Conservation (phyloP, 192 early-diverging fungal genomes). For the Entomortierella lignicola region DNA sequence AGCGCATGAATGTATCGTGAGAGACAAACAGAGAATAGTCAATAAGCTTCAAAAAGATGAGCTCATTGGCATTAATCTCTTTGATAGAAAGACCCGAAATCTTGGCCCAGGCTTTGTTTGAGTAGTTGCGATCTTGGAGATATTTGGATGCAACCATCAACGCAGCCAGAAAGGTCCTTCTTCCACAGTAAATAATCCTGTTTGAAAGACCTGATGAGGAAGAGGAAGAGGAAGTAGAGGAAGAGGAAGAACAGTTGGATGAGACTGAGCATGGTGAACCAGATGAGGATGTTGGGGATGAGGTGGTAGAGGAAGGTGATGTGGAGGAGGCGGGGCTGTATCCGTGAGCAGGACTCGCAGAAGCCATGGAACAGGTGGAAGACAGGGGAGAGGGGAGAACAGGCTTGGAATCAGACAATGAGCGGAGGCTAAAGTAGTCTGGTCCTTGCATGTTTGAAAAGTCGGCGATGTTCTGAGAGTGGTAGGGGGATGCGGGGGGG, state of each 20-base stretch:
- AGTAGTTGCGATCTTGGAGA: slow-evolving; percentile 86
- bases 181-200: slow-evolving; percentile 69
- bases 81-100: slow-evolving; percentile 80
- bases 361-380: slow-evolving; percentile 36
- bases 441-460: slow-evolving; percentile 20
- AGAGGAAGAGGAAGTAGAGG: slow-evolving; percentile 12
- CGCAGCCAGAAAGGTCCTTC: slow-evolving; percentile 86
- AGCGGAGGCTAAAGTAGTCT: slow-evolving; percentile 39
- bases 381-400: slow-evolving; percentile 37
- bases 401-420: slow-evolving; percentile 3
- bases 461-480: slow-evolving; percentile 16
- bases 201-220: slow-evolving; percentile 33
- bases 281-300: slow-evolving; percentile 29
- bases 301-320: slow-evolving; percentile 17
- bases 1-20: slow-evolving; percentile 63
- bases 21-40: slow-evolving; percentile 82
- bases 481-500: slow-evolving; percentile 44
- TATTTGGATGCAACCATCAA: slow-evolving; percentile 92
- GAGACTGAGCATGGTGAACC: slow-evolving; percentile 29
- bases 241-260: slow-evolving; percentile 9
- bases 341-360: slow-evolving; percentile 35
- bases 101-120: slow-evolving; percentile 90
- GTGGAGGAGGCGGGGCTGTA: slow-evolving; percentile 29
- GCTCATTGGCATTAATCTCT: slow-evolving; percentile 87
- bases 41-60: slow-evolving; percentile 79